Evolutionary conservation across 257 asterid species (phyloP).

Genomic region (Lycium ferocissimum): DNA sequence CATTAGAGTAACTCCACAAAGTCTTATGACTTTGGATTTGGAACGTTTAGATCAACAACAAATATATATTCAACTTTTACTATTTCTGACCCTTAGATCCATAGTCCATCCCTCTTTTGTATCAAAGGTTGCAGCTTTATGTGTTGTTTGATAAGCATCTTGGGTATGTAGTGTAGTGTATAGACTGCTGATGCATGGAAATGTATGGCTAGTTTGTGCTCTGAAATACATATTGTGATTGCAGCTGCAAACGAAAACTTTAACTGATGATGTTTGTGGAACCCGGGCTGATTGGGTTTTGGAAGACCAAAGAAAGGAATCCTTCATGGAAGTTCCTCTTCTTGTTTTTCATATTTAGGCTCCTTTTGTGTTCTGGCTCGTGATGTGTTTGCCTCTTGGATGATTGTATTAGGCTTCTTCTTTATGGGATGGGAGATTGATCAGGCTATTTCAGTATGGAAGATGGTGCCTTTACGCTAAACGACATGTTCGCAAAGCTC

Average conservation of each 20-base stretch:
- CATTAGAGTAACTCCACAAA: no score
- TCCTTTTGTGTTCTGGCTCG: slow-evolving; percentile 52
- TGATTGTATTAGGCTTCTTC: neutral
- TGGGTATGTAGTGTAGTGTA: neutral
- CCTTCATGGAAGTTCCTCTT: slow-evolving; percentile 57
- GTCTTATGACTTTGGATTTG: neutral
- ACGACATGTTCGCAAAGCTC: slow-evolving; percentile 45
- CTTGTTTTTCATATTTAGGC: slow-evolving; percentile 53
- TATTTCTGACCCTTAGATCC: neutral
- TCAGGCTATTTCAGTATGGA: slow-evolving; percentile 54
- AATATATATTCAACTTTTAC: neutral
- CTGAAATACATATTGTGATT: slow-evolving; percentile 51
- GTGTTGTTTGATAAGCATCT: neutral
- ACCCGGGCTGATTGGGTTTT: slow-evolving; percentile 48
- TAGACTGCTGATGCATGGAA: neutral
- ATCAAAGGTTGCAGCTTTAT: neutral
- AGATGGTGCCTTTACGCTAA: slow-evolving; percentile 58
- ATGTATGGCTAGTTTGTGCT: slow-evolving; percentile 25
- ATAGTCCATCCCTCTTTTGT: neutral
- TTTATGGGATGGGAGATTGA: slow-evolving; percentile 15
- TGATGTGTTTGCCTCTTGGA: slow-evolving; percentile 39
- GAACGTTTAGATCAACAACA: neutral
- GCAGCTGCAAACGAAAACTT: slow-evolving; percentile 50
- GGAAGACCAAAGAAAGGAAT: slow-evolving; percentile 54
- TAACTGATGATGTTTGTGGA: slow-evolving; percentile 50